Conservation (phyloP, 2,329 filamentous ascomycete genomes). For the Sclerotinia borealis region DNA sequence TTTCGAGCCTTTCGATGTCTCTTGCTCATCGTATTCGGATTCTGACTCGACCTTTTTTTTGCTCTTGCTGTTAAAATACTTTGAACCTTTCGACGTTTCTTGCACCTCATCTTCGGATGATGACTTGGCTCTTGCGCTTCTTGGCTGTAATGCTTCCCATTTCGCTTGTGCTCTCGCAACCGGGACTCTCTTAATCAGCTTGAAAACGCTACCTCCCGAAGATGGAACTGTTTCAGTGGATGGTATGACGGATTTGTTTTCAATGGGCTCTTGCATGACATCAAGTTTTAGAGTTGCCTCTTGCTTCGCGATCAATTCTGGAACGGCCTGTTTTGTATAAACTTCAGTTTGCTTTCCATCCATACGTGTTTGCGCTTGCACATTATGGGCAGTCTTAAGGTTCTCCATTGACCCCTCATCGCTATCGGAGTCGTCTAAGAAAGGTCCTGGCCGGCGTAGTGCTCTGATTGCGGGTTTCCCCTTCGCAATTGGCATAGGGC, state of each 20-base stretch:
- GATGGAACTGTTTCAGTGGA: slow-evolving; percentile 8
- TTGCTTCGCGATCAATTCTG: slow-evolving; percentile 3
- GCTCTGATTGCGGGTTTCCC: slow-evolving; percentile 15
- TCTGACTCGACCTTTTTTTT: slow-evolving; percentile 16
- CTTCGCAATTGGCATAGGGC: neutral
- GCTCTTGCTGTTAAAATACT: slow-evolving; percentile 14
- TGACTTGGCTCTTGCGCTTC: slow-evolving; percentile 5
- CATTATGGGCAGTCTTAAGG: neutral
- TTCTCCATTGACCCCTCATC: slow-evolving; percentile 36
- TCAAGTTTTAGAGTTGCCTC: slow-evolving; percentile 15
- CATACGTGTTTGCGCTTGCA: neutral
- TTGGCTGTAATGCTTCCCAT: slow-evolving; percentile 29
- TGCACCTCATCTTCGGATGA: neutral
- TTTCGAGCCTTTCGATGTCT: neutral
- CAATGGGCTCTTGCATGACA: too few relatives aligned
- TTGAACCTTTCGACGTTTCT: neutral
- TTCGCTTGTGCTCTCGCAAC: slow-evolving; percentile 24
- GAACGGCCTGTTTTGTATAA: slow-evolving; percentile 14
- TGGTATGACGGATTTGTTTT: slow-evolving; percentile 20
- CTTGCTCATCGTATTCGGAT: neutral
- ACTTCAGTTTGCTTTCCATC: slow-evolving; percentile 1
- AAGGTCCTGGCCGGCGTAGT: slow-evolving; percentile 47
- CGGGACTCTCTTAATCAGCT: slow-evolving; percentile 21
- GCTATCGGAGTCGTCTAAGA: slow-evolving; percentile 64
- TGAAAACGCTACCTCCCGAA: slow-evolving; percentile 6